These are phyloP conservation scores for Daldinia decipiens DNA, from an alignment of 495 filamentous ascomycete genomes.

Conservation along the genomic window DNA sequence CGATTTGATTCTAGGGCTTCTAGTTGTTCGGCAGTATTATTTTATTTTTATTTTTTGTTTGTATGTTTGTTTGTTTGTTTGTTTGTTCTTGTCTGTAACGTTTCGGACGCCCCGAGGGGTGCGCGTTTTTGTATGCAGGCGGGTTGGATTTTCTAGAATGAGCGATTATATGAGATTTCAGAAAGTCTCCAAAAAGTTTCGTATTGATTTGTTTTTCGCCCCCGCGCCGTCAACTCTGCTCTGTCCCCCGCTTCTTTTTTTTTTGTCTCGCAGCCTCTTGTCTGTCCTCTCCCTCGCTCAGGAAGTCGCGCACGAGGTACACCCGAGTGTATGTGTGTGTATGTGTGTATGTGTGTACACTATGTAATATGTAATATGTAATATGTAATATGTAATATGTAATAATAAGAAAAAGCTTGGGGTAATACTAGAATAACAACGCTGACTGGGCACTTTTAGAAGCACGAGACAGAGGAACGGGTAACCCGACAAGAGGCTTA, in stretches of 20 bases:
- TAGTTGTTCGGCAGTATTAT: neutral
- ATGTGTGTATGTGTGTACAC: constrained; percentile 9
- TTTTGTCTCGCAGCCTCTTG: neutral
- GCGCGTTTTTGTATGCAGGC: constrained; percentile 31
- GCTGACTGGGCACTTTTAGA: constrained; percentile 3
- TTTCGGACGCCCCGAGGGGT: constrained; percentile 1
- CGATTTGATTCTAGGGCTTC: neutral
- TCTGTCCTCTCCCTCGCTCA: constrained; percentile 7
- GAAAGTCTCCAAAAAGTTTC: constrained; percentile 19
- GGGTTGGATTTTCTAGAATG: constrained; percentile 30
- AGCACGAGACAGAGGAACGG: constrained; percentile 4
- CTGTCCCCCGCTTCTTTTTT: constrained; percentile 9
- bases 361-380: neutral
- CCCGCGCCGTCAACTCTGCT: neutral
- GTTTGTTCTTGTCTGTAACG: neutral
- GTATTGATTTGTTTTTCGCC: constrained; percentile 28
- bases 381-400: neutral
- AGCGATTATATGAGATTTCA: constrained; percentile 33
- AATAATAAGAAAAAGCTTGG: constrained; percentile 5
- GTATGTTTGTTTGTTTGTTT: constrained; percentile 8
- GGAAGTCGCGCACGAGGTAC: constrained; percentile 34
- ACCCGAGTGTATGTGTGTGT: neutral
- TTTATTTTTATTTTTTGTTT: neutral
- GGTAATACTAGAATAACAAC: neutral
- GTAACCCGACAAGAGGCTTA: neutral